These are phyloP conservation scores for Trypanosoma brucei DNA, from an alignment of 208 protist genomes.

Conservation along the genomic window DNA sequence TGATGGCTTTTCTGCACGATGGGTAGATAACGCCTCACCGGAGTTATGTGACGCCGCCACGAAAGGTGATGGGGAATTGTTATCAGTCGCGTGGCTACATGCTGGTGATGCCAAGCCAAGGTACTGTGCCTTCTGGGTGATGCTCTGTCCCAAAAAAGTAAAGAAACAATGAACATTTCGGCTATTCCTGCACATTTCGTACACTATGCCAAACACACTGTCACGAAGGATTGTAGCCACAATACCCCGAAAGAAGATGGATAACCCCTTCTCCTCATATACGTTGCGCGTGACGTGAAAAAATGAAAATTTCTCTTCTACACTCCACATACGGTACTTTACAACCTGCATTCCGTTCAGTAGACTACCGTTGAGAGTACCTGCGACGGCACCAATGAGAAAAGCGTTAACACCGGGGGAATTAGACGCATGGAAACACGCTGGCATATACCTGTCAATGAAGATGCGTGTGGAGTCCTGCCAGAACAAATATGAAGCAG, in stretches of 20 bases:
- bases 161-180: constrained; percentile 41
- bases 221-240: constrained; percentile 75
- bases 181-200: constrained; percentile 62
- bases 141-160: constrained; percentile 6
- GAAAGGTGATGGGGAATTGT: too few species aligned
- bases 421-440: constrained; percentile 31
- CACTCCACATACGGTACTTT: constrained; percentile 90
- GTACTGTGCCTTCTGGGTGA: neutral
- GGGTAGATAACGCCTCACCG: too few species aligned
- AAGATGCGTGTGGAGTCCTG: constrained; percentile 75
- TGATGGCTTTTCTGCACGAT: too few species aligned
- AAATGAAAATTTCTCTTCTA: constrained; percentile 54
- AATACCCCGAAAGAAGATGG: constrained; percentile 86
- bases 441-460: constrained; percentile 48
- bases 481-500: constrained; percentile 88
- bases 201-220: constrained; percentile 83
- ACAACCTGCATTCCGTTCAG: constrained; percentile 85
- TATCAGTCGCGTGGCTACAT: too few species aligned
- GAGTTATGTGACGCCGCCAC: too few species aligned
- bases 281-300: constrained; percentile 44
- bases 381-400: constrained; percentile 68
- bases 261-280: constrained; percentile 60
- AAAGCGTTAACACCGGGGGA: constrained; percentile 72
- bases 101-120: neutral
- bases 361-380: constrained; percentile 70